Base-by-base conservation (phyloP, 164 flowering plant species). In the Platanus orientalis region DNA sequence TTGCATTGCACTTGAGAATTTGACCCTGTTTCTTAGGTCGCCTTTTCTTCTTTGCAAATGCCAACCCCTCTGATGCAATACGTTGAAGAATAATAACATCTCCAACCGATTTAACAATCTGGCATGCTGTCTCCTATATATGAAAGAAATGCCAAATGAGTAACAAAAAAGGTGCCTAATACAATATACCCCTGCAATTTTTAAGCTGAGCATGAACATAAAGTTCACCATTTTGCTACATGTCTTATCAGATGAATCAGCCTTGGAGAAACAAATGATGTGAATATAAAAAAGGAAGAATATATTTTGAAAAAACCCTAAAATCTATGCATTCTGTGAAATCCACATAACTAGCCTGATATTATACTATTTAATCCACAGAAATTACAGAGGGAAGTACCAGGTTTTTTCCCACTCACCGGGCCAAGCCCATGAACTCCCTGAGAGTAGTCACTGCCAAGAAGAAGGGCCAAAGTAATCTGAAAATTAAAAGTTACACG, bases 381-480 rank as follows among this genome's bases (percentile, higher is more conserved):
- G 32, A 59, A 42, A 10, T 17, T 59, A 60, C 16, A 44, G 28
- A 40, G 11, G 24, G 17, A 51, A 53, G 56, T 53, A 13, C 12
- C n/a, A 14, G 32, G 39, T 20, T 56, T 34, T 48, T 20, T 60
- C 52, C 27, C 17, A 71, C 87, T 71, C 77, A 94, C 97, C 68
- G 51, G 95, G 57, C 98, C 96, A 71, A 90, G 56, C 13, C 95
- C 93, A 75, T 71, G 83, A 79, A 90, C 88, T 63, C 94, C 90
- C 7, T 65, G 83, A 69, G 83, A 82, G 72, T 94, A 94, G 65
- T 94, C 98, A 73, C 98, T 71, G 10, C 98, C 98, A 61, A 90
- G 92, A 76, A 94, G 78, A 74, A 94, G 76, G 40, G 95, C 95
- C 40, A 94, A 69, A 27, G 91, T 64, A 69, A 94, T 87, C 98